Evolutionary conservation across 805 yeast species (phyloP).

Genomic region (Zygosaccharomyces gambellarensis): DNA sequence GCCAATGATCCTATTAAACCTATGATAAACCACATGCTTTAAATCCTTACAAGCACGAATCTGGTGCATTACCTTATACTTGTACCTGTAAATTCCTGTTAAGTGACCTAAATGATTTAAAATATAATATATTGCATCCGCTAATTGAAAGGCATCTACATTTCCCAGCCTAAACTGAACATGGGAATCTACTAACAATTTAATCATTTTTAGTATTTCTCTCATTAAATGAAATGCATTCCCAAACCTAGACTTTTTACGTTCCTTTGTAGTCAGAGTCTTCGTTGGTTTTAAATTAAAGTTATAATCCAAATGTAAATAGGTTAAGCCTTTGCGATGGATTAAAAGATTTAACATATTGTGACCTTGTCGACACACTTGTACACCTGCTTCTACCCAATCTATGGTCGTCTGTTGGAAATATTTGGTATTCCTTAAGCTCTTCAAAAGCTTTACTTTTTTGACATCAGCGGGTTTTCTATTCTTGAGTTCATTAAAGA

Average conservation of each 20-base stretch:
- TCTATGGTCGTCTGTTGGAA: slow-evolving; percentile 90
- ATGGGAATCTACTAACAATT: slow-evolving; percentile 87
- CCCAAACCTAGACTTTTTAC: slow-evolving; percentile 94
- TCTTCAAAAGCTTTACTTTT: slow-evolving; percentile 56
- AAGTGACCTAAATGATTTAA: slow-evolving; percentile 91
- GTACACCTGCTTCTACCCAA: slow-evolving; percentile 98
- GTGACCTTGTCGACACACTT: slow-evolving; percentile 87
- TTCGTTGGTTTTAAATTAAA: slow-evolving; percentile 95
- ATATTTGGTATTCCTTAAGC: slow-evolving; percentile 72
- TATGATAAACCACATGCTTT: slow-evolving; percentile 83
- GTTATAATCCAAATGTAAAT: slow-evolving; percentile 89
- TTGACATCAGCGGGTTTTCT: slow-evolving; percentile 40
- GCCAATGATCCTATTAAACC: slow-evolving; percentile 81
- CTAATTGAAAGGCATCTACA: slow-evolving; percentile 87
- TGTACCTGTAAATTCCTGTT: slow-evolving; percentile 94
- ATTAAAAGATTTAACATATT: slow-evolving; percentile 87
- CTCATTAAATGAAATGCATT: slow-evolving; percentile 91
- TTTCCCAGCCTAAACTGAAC: slow-evolving; percentile 87
- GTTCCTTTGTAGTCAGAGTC: slow-evolving; percentile 91
- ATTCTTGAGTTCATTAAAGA: slow-evolving; percentile 64
- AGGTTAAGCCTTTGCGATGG: slow-evolving; percentile 86
- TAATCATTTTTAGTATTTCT: slow-evolving; percentile 78
- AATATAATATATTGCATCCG: slow-evolving; percentile 89
- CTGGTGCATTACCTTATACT: slow-evolving; percentile 97
- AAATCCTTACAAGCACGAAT: slow-evolving; percentile 92